These are phyloP conservation scores for Leucosporidium scottii DNA, from an alignment of 768 basidiomycete species.

Conservation along the genomic window DNA sequence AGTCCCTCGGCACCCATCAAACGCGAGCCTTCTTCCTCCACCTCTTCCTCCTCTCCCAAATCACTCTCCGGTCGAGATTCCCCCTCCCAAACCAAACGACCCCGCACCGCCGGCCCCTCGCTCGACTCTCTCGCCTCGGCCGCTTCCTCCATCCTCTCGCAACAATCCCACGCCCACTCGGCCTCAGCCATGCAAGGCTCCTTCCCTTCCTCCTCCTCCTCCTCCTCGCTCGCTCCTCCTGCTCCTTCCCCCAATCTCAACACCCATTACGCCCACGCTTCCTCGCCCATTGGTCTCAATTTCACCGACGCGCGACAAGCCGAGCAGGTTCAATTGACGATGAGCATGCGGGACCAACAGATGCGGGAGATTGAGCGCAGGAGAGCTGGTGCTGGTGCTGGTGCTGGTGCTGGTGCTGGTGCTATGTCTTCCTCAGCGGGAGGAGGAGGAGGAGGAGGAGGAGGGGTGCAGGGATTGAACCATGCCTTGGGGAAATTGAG, in stretches of 20 bases:
- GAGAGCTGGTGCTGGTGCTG: background rate
- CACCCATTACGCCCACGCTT: background rate
- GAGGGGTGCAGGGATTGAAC: background rate
- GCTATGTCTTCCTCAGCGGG: background rate
- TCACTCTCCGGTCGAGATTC: background rate
- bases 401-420: background rate
- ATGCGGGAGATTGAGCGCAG: conserved; percentile 1
- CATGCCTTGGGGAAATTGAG: background rate
- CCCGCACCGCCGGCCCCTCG: background rate
- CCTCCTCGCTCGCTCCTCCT: no score
- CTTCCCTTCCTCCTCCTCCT: no score
- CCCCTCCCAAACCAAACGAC: background rate
- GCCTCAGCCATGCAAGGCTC: no score
- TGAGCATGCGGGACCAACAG: background rate
- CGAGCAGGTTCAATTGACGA: background rate
- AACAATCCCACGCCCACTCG: no score
- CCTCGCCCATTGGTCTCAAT: background rate
- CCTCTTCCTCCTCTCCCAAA: background rate
- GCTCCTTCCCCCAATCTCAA: background rate
- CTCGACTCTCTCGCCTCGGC: conserved; percentile 2
- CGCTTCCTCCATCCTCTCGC: background rate
- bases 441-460: background rate
- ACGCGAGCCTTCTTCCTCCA: background rate
- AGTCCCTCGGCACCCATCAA: background rate
- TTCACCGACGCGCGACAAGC: background rate